Evolutionary conservation across 2,329 filamentous ascomycete species (phyloP), one percentile per base, ranked within the genome.

Genomic region (Apiospora saccharicola): DNA sequence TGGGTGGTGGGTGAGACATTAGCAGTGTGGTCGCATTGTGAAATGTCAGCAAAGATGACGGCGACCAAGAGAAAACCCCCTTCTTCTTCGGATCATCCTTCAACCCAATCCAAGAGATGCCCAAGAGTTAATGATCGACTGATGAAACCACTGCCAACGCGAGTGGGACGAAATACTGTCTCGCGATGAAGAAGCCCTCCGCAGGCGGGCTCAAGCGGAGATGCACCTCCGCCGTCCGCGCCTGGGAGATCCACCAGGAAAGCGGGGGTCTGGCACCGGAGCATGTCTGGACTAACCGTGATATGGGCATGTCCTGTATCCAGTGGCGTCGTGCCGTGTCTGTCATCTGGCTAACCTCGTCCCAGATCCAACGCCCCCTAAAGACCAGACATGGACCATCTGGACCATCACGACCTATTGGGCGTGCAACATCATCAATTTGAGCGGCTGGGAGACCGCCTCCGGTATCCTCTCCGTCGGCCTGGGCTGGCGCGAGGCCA

Each of bases 181-280:
- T 46, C 41, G n/a, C 53, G 53, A 79, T 79, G 77, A 76, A 72
- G 72, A 75, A 72, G 61, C 74, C 71, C 24, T 74, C 74, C 10
- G 72, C 71, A 53, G 67, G 75, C 26, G 70, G 78, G 53, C 70
- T 85, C 71, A 84, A 80, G 74, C 79, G 78, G 71, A 79, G 84
- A 74, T 80, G 79, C 70, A 86, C 84, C 5, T 81, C 82, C 26
- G 51, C 82, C 30, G 51, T 84, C 22, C 80, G 80, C 37, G 80
- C 84, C 69, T 87, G 86, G 86, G 79, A 85, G 73, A 79, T 87
- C 44, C 85, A 84, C 10, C 86, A 86, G 79, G 84, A 86, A 76
- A 81, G 83, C 6, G 83, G 84, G 10, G 82, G 85, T 12, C 79
- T 87, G 47, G 85, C 86, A 19, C 85, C 85, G 1, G 79, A 82